Evolutionary conservation across 352 stramenopile genomes (phyloP).

Genomic region (Phytophthora hybrid): DNA sequence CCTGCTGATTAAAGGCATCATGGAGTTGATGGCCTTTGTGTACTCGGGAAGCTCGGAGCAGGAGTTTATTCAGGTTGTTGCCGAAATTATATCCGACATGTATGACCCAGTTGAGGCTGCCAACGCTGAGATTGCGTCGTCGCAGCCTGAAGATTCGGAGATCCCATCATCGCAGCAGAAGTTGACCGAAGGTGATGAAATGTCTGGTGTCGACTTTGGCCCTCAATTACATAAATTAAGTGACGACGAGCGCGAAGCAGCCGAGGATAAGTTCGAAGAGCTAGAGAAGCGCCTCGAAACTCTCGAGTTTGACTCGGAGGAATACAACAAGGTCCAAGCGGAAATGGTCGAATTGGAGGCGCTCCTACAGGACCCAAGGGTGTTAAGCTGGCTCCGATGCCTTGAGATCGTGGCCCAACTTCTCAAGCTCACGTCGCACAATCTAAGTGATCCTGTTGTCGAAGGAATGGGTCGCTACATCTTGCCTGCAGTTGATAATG

Average conservation of each 20-base stretch:
- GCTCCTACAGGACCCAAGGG: conserved; percentile 71
- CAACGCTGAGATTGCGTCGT: conserved; percentile 21
- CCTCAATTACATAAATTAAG: conserved; percentile 45
- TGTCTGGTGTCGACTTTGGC: conserved; percentile 30
- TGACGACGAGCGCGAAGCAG: conserved; percentile 61
- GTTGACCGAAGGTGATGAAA: conserved; percentile 47
- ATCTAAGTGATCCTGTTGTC: conserved; percentile 70
- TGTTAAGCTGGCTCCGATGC: conserved; percentile 76
- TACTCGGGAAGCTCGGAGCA: conserved; percentile 74
- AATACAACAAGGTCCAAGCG: conserved; percentile 66
- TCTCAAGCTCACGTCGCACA: conserved; percentile 76
- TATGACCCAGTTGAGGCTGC: conserved; percentile 72
- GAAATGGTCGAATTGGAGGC: conserved; percentile 78
- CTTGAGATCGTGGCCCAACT: conserved; percentile 81
- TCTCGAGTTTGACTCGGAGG: conserved; percentile 62
- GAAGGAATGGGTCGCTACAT: conserved; percentile 79
- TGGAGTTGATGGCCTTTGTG: conserved; percentile 81
- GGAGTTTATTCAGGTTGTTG: conserved; percentile 82
- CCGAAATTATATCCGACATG: conserved; percentile 81
- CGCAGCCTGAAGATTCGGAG: conserved; percentile 33
- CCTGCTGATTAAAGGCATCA: conserved; percentile 69
- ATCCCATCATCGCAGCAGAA: conserved; percentile 29
- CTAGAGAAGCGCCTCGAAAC: conserved; percentile 68
- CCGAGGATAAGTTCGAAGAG: conserved; percentile 69
- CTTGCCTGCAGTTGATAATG: conserved; percentile 78